Evolutionary conservation across 495 filamentous ascomycete species (phyloP).

Genomic region (Annulohypoxylon bovei): DNA sequence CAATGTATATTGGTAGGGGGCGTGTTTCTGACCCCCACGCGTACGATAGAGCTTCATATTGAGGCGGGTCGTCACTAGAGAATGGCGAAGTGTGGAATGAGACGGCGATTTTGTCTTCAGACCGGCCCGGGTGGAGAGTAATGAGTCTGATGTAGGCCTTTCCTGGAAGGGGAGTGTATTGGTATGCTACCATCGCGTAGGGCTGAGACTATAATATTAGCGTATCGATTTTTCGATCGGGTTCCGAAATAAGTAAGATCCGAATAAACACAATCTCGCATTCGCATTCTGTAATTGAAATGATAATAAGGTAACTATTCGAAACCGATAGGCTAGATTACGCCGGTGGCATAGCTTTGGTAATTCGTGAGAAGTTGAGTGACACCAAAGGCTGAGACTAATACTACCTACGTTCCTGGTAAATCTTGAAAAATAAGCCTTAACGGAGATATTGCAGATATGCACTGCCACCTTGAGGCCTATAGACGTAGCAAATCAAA

Average conservation of each 20-base stretch:
- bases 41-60: conserved; percentile 31
- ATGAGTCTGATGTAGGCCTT: conserved; percentile 19
- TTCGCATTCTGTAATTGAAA: too few relatives aligned
- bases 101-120: conserved; percentile 9
- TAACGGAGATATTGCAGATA: neutral
- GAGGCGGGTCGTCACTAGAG: neutral
- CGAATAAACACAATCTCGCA: neutral
- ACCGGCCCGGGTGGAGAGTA: conserved; percentile 8
- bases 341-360: neutral
- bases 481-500: neutral
- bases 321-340: neutral
- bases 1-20: neutral
- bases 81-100: conserved; percentile 11
- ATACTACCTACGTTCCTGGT: neutral
- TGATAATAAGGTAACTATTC: too few relatives aligned
- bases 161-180: conserved; percentile 1
- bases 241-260: neutral
- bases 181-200: conserved; percentile 1
- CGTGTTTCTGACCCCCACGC: conserved; percentile 7
- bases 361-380: neutral
- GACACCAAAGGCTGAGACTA: neutral
- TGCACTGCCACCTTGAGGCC: neutral
- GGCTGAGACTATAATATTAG: neutral
- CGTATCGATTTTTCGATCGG: neutral
- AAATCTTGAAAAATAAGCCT: neutral